Evolutionary conservation across 1,284 basidiomycete species (phyloP).

Genomic region (Uromyces viciae-fabae): DNA sequence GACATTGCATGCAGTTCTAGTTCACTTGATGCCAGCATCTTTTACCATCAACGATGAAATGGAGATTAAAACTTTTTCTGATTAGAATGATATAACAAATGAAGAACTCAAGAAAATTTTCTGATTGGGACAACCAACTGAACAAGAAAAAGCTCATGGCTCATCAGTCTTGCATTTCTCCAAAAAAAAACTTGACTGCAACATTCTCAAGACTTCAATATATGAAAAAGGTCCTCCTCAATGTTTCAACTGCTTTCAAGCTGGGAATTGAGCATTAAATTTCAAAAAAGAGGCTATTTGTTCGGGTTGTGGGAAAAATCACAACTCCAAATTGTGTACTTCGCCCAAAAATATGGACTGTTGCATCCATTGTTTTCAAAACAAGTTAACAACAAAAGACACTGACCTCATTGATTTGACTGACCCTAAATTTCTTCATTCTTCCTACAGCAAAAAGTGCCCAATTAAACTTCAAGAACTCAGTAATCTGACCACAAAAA

Average conservation of each 20-base stretch:
- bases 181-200: neutral
- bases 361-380: neutral
- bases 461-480: neutral
- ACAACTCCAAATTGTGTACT: neutral
- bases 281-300: neutral
- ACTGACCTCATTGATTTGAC: neutral
- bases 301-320: neutral
- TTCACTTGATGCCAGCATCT: neutral
- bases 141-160: neutral
- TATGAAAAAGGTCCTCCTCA: neutral
- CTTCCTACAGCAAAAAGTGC: neutral
- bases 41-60: neutral
- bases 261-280: neutral
- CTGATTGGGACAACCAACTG: neutral
- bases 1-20: neutral
- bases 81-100: neutral
- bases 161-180: neutral
- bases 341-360: neutral
- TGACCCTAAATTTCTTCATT: neutral
- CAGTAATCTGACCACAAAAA: neutral
- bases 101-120: constrained; percentile 12
- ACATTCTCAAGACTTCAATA: neutral
- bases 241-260: constrained; percentile 3
- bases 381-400: neutral
- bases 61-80: neutral